Evolutionary conservation across 192 early-diverging fungal species (phyloP).

Genomic region (Podila horticola): DNA sequence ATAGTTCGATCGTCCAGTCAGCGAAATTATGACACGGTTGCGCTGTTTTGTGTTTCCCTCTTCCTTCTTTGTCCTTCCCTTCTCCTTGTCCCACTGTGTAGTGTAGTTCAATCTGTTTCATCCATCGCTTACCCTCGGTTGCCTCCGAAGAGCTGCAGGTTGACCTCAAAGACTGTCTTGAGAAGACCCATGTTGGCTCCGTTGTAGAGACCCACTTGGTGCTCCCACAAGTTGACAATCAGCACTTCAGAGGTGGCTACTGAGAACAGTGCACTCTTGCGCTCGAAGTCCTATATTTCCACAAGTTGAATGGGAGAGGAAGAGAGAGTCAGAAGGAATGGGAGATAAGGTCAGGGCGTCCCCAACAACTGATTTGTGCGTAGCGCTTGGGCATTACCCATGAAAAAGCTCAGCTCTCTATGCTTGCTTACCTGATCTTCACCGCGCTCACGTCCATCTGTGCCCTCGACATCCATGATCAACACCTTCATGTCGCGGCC

Average conservation of each 20-base stretch:
- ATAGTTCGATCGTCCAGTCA: too few relatives aligned
- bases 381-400: too few relatives aligned
- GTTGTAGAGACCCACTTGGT: conserved; percentile 97
- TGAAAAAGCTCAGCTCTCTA: background rate
- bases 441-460: conserved; percentile 97
- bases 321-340: too few relatives aligned
- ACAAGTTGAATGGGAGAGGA: too few relatives aligned
- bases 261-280: conserved; percentile 97
- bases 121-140: conserved; percentile 66
- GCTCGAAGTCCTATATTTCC: conserved; percentile 85
- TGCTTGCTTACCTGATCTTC: conserved; percentile 82
- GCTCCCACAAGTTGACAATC: conserved; percentile 98
- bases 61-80: too few relatives aligned
- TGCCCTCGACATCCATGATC: conserved; percentile 98
- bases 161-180: conserved; percentile 99
- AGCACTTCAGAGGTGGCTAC: conserved; percentile 95
- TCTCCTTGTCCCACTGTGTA: too few relatives aligned
- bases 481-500: conserved; percentile 83
- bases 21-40: too few relatives aligned
- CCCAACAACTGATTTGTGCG: too few relatives aligned
- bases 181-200: conserved; percentile 99
- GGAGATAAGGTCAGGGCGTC: too few relatives aligned
- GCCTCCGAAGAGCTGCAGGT: conserved; percentile 94
- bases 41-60: too few relatives aligned
- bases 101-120: background rate